A percentile compares a stretch with the other conserved stretches of the same genome.
phyloP scores from a whole-genome alignment of 176 grass and related monocot genomes.

The Saccharum officinarum region DNA sequence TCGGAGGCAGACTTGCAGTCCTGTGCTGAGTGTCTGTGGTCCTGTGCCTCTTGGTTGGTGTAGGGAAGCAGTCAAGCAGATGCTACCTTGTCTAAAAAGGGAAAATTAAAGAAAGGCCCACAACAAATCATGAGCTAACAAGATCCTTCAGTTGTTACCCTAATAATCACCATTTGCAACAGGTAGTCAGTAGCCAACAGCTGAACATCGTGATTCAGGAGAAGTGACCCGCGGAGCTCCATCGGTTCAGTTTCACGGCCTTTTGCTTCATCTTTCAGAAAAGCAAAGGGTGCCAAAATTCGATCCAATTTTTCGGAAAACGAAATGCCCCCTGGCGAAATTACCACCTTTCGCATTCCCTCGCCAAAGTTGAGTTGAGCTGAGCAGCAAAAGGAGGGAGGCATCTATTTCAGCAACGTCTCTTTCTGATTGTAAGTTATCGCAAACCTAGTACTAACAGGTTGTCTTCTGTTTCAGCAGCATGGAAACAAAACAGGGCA shows the following conservation, averaged over 20 bases:
- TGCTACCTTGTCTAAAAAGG: neutral
- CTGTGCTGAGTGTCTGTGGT: too few relatives aligned
- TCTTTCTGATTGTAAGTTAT: neutral
- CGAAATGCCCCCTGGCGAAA: neutral
- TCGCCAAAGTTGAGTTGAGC: neutral
- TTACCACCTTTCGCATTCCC: neutral
- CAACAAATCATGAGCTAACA: neutral
- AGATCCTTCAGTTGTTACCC: too few relatives aligned
- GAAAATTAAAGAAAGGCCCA: neutral
- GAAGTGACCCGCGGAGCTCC: neutral
- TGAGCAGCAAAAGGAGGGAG: neutral
- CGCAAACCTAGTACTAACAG: neutral
- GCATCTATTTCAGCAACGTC: neutral
- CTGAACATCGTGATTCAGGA: neutral
- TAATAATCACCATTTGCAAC: neutral
- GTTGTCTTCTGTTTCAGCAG: neutral
- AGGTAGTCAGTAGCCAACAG: neutral
- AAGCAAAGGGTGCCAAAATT: neutral
- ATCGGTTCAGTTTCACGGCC: neutral
- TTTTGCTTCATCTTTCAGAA: neutral
- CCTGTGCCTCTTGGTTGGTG: neutral
- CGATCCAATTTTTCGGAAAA: neutral
- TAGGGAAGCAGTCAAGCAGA: neutral
- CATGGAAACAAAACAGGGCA: neutral
- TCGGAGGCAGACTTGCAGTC: neutral